These are phyloP conservation scores for Pyrenopolyporus hunteri DNA, from an alignment of 495 filamentous ascomycete species.

Conservation along the genomic window DNA sequence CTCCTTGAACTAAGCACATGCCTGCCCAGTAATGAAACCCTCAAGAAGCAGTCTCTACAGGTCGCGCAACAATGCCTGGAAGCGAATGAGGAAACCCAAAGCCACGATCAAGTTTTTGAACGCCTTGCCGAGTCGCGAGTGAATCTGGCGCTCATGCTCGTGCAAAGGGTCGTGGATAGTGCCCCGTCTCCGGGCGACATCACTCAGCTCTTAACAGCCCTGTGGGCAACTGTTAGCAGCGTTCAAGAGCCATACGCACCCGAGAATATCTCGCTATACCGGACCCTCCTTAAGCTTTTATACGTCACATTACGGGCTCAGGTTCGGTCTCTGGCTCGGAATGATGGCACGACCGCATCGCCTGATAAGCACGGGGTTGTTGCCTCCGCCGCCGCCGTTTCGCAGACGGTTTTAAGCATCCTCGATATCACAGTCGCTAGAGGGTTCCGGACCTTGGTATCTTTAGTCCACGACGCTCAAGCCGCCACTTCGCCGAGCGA, in stretches of 20 bases:
- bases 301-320: constrained; percentile 77
- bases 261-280: constrained; percentile 73
- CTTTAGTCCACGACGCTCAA: constrained; percentile 68
- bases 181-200: constrained; percentile 65
- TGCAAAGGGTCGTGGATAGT: constrained; percentile 73
- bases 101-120: constrained; percentile 75
- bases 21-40: constrained; percentile 62
- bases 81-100: constrained; percentile 68
- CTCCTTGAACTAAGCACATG: constrained; percentile 80
- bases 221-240: constrained; percentile 70
- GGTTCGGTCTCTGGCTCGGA: constrained; percentile 25
- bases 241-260: constrained; percentile 68
- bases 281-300: constrained; percentile 80
- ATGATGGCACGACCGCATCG: constrained; percentile 31
- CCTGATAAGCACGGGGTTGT: constrained; percentile 45
- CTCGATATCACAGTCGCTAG: constrained; percentile 77
- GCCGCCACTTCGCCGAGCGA: constrained; percentile 65
- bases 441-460: constrained; percentile 78
- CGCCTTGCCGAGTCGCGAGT: constrained; percentile 71
- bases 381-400: constrained; percentile 45
- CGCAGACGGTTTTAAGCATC: constrained; percentile 69
- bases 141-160: constrained; percentile 75
- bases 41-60: constrained; percentile 67
- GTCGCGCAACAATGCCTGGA: constrained; percentile 76
- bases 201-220: constrained; percentile 63